Percentiles rank a stretch among this genome's conserved stretches.
Evolutionary conservation across 495 filamentous ascomycete species (phyloP).

Genomic region (Barbatosphaeria neglecta): DNA sequence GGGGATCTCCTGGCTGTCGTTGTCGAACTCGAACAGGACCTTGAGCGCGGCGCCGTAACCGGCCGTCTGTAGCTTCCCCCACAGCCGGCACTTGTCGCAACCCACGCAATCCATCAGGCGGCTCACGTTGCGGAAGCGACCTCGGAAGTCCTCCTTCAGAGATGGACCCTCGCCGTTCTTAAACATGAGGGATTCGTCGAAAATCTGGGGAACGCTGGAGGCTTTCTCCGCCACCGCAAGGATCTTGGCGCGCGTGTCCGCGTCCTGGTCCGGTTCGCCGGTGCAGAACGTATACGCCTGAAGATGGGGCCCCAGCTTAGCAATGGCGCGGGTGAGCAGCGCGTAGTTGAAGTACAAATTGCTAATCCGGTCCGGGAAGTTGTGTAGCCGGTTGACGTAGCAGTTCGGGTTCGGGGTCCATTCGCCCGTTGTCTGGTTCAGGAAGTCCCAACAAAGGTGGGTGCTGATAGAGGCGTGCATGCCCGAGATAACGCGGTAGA

Average conservation of each 20-base stretch:
- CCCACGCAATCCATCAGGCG: slow-evolving; percentile 98
- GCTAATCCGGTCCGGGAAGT: slow-evolving; percentile 79
- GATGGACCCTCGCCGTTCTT: slow-evolving; percentile 54
- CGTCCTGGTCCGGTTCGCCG: slow-evolving; percentile 69
- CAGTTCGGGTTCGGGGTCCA: slow-evolving; percentile 90
- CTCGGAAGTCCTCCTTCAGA: slow-evolving; percentile 93
- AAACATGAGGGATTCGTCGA: slow-evolving; percentile 94
- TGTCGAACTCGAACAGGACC: slow-evolving; percentile 89
- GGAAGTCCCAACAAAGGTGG: slow-evolving; percentile 90
- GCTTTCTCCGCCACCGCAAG: slow-evolving; percentile 59
- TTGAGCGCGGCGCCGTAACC: slow-evolving; percentile 94
- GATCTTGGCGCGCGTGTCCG: slow-evolving; percentile 66
- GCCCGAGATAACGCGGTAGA: slow-evolving; percentile 85
- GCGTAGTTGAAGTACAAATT: slow-evolving; percentile 99
- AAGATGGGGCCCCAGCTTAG: slow-evolving; percentile 80
- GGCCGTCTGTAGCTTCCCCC: slow-evolving; percentile 95
- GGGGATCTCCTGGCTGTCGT: slow-evolving; percentile 54
- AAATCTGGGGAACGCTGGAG: slow-evolving; percentile 58
- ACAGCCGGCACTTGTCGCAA: slow-evolving; percentile 95
- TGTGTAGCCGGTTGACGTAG: slow-evolving; percentile 74
- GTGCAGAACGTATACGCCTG: slow-evolving; percentile 76
- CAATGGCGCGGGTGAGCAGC: slow-evolving; percentile 75
- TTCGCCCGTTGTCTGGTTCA: slow-evolving; percentile 88
- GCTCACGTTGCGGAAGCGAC: slow-evolving; percentile 91
- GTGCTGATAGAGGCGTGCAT: slow-evolving; percentile 97